Percentiles rank a stretch among this genome's conserved stretches.
Evolutionary conservation across 345 rosid species (phyloP).

Genomic region (Barbarea vulgaris): DNA sequence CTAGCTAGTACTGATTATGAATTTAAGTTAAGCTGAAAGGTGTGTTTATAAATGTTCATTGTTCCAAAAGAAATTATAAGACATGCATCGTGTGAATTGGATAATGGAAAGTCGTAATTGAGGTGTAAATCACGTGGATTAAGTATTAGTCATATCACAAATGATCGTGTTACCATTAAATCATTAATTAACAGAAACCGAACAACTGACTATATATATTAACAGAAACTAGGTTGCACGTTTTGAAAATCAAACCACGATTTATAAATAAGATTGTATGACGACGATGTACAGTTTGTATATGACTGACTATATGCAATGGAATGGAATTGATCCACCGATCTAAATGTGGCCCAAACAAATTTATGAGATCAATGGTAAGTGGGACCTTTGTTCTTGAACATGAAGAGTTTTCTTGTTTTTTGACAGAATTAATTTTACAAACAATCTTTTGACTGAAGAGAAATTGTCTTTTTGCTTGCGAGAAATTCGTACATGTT

Average conservation of each 20-base stretch:
- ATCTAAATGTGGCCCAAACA: neutral
- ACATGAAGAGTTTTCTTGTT: neutral
- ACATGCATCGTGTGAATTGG: slow-evolving; percentile 15
- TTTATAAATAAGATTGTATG: neutral
- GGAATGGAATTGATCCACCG: neutral
- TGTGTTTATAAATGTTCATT: neutral
- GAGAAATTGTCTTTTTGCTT: neutral
- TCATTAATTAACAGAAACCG: slow-evolving; percentile 12
- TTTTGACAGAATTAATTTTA: neutral
- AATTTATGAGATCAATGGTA: neutral
- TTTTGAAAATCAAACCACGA: slow-evolving; percentile 1
- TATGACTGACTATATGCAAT: neutral
- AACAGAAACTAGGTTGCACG: slow-evolving; percentile 13
- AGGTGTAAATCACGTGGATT: slow-evolving; percentile 39
- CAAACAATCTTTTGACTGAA: neutral
- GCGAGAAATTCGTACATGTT: neutral
- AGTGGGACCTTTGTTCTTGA: neutral
- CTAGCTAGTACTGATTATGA: neutral
- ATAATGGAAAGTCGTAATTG: slow-evolving; percentile 8
- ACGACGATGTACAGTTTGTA: neutral
- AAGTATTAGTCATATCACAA: slow-evolving; percentile 16
- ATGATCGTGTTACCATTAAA: slow-evolving; percentile 24
- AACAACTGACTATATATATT: neutral
- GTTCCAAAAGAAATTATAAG: neutral
- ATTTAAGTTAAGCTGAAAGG: neutral